Evolutionary conservation across 768 basidiomycete species (phyloP).

Genomic region (Cytidiella melzeri): DNA sequence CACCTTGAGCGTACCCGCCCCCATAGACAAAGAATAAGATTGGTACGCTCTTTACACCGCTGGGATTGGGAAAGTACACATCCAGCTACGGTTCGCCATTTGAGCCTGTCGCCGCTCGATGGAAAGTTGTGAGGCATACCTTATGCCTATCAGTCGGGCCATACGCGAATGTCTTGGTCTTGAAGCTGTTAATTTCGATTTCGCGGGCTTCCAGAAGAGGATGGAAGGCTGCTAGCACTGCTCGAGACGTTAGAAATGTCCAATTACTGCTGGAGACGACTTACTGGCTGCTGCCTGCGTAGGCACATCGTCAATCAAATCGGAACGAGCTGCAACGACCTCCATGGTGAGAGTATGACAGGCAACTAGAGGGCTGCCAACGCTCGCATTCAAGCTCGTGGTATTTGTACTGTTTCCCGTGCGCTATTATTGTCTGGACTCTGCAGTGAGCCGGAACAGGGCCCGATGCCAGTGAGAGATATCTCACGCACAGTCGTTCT

Average conservation of each 20-base stretch:
- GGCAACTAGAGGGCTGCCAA: no score
- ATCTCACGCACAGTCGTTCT: no score
- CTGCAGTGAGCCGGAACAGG: no score
- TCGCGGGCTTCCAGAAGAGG: constrained; percentile 45
- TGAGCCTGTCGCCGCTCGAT: no score
- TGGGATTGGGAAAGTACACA: constrained; percentile 47
- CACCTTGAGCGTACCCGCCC: constrained; percentile 52
- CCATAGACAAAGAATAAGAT: constrained; percentile 64
- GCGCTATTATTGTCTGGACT: no score
- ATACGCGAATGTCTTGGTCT: constrained; percentile 51
- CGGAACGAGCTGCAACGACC: neutral
- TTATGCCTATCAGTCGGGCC: constrained; percentile 46
- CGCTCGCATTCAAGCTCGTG: no score
- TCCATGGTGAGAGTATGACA: neutral
- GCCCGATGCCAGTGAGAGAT: no score
- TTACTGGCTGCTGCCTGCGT: neutral
- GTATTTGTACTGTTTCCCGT: no score
- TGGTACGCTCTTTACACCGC: constrained; percentile 30
- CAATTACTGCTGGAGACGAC: neutral
- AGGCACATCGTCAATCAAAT: neutral
- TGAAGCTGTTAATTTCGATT: constrained; percentile 39
- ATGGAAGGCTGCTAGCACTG: constrained; percentile 44
- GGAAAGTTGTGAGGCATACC: constrained; percentile 24
- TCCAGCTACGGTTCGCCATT: constrained; percentile 42
- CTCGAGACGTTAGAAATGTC: neutral